These are phyloP conservation scores for Lachnellula cervina DNA, from an alignment of 2,329 filamentous ascomycete genomes.

Conservation along the genomic window DNA sequence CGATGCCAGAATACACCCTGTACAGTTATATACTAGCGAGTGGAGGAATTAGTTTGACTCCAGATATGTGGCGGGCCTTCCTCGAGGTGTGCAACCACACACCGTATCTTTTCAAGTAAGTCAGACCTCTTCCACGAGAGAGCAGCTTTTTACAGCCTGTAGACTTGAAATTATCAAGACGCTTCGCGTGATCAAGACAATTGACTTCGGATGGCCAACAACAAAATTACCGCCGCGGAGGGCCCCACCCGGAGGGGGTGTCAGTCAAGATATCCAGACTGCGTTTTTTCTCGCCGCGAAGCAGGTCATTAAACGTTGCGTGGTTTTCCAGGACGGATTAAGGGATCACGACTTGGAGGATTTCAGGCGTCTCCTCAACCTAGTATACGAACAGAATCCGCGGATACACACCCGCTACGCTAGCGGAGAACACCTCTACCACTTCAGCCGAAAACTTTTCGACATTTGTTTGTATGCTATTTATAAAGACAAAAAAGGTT, in stretches of 20 bases:
- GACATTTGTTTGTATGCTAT: not conserved
- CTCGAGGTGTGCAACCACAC: not conserved
- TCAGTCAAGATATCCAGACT: not conserved
- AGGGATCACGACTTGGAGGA: not conserved
- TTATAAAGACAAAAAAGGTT: not conserved
- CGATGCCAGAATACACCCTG: slow-evolving; percentile 10
- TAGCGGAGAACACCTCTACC: not conserved
- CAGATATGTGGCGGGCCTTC: not conserved
- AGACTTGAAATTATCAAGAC: not conserved
- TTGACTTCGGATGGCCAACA: not conserved
- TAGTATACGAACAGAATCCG: not conserved
- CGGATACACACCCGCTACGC: too few relatives aligned
- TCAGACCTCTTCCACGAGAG: not conserved
- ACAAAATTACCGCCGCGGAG: not conserved
- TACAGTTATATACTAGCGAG: not conserved
- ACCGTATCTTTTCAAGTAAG: not conserved
- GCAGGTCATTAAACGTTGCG: not conserved
- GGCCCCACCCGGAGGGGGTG: not conserved
- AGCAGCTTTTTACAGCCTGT: not conserved
- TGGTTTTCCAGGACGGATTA: not conserved
- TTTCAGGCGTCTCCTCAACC: not conserved
- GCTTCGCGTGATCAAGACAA: not conserved
- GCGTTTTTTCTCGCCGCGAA: not conserved
- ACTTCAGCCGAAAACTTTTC: not conserved
- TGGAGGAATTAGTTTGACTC: not conserved